Percentiles rank a stretch among this genome's conserved stretches.
Evolutionary conservation across 2,329 filamentous ascomycete genomes (phyloP).

Genomic region (Penicillium nordicum): DNA sequence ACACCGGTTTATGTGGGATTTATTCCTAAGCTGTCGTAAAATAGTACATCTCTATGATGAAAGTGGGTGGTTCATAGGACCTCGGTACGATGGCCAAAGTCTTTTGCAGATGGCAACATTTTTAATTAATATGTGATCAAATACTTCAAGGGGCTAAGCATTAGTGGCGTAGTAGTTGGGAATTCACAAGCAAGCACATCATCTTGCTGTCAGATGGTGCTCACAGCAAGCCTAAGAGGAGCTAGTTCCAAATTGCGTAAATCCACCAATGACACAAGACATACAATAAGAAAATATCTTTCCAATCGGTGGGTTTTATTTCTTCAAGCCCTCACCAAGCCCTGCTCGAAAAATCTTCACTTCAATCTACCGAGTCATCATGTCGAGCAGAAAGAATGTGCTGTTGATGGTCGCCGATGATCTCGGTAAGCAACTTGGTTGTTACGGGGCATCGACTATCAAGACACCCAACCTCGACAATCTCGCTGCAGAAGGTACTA

Average conservation of each 20-base stretch:
- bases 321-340: background rate
- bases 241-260: background rate
- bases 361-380: background rate
- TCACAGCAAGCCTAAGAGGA: background rate
- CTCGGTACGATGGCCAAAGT: background rate
- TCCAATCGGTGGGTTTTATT: background rate
- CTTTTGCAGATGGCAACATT: background rate
- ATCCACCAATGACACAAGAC: background rate
- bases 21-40: background rate
- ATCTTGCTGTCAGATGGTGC: background rate
- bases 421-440: slow-evolving; percentile 39
- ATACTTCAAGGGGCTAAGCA: background rate
- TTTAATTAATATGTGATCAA: background rate
- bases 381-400: slow-evolving; percentile 28
- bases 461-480: slow-evolving; percentile 44
- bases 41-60: background rate
- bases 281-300: background rate
- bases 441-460: slow-evolving; percentile 29
- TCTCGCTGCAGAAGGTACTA: slow-evolving; percentile 38
- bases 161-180: background rate
- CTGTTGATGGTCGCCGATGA: slow-evolving; percentile 46
- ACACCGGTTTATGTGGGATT: background rate
- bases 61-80: background rate
- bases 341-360: background rate
- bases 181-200: background rate